Conservation (phyloP, 768 basidiomycete species). For the Daedaleopsis sinensis region DNA sequence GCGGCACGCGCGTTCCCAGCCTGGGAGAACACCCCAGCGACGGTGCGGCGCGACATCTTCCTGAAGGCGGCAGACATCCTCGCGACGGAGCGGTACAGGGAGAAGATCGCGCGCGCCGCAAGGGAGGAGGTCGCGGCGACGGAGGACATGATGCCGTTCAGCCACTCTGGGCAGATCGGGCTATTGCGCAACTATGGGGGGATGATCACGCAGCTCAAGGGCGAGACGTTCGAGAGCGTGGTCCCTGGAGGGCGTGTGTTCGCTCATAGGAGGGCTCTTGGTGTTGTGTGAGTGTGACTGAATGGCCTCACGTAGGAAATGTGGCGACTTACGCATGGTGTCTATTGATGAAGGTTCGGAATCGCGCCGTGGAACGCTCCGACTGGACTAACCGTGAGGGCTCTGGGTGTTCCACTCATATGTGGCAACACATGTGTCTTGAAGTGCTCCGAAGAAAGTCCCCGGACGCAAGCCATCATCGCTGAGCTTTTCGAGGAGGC, state of each 20-base stretch:
- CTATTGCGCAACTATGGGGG: constrained; percentile 38
- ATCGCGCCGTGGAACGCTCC: constrained; percentile 64
- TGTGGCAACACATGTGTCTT: constrained; percentile 62
- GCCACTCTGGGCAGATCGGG: constrained; percentile 28
- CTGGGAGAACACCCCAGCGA: constrained; percentile 46
- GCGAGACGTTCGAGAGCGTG: constrained; percentile 45
- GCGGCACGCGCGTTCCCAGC: constrained; percentile 48
- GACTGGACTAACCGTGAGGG: constrained; percentile 45
- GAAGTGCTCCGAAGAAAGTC: constrained; percentile 54
- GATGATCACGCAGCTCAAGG: constrained; percentile 42
- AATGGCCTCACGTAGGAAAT: not conserved
- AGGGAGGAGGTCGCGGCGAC: constrained; percentile 45
- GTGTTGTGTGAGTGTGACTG: constrained; percentile 47
- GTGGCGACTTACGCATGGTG: not conserved
- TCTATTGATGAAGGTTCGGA: constrained; percentile 40
- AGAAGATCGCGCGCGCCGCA: constrained; percentile 35
- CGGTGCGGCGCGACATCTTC: constrained; percentile 46
- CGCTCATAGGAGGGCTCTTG: constrained; percentile 50
- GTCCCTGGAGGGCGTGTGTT: constrained; percentile 48
- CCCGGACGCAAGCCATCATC: constrained; percentile 48
- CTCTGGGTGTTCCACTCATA: constrained; percentile 48
- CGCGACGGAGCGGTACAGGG: constrained; percentile 44
- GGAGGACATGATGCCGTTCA: constrained; percentile 25
- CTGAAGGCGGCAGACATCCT: constrained; percentile 51
- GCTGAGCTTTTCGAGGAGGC: constrained; percentile 51